These are phyloP conservation scores for Carpinus fangiana DNA, from an alignment of 306 rosid genomes.

Conservation along the genomic window DNA sequence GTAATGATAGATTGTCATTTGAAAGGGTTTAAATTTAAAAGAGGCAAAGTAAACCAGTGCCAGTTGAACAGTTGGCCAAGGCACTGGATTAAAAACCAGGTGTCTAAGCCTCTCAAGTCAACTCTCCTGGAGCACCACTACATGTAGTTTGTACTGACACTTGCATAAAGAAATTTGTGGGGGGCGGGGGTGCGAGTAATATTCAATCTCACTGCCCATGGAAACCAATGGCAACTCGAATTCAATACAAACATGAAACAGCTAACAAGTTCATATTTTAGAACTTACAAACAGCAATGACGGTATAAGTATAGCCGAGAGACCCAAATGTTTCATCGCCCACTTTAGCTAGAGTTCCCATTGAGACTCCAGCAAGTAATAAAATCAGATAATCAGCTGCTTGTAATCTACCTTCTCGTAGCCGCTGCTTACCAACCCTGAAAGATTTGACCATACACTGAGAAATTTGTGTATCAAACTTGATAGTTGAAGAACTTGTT, in stretches of 20 bases:
- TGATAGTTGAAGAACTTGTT: neutral
- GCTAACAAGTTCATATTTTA: constrained; percentile 14
- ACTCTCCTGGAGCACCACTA: too few relatives aligned
- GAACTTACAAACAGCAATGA: constrained; percentile 81
- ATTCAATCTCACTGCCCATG: neutral
- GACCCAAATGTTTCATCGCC: constrained; percentile 68
- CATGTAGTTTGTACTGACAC: neutral
- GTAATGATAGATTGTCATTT: too few relatives aligned
- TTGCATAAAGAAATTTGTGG: neutral
- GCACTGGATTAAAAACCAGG: too few relatives aligned
- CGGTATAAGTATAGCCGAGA: constrained; percentile 70
- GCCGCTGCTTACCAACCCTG: constrained; percentile 74
- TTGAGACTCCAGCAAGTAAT: constrained; percentile 77
- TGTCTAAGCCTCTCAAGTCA: too few relatives aligned
- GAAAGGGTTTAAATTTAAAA: too few relatives aligned
- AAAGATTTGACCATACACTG: constrained; percentile 25
- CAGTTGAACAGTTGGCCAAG: too few relatives aligned
- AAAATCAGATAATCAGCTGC: constrained; percentile 69
- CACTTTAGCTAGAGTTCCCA: constrained; percentile 74
- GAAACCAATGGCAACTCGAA: constrained; percentile 7
- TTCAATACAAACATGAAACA: neutral
- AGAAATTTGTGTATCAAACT: constrained; percentile 16
- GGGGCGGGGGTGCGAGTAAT: neutral
- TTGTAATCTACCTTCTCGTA: constrained; percentile 65
- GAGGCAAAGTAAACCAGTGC: too few relatives aligned